Evolutionary conservation across 805 yeast genomes (phyloP), one percentile per base, ranked within the genome.

Genomic region (Yarrowia osloensis): DNA sequence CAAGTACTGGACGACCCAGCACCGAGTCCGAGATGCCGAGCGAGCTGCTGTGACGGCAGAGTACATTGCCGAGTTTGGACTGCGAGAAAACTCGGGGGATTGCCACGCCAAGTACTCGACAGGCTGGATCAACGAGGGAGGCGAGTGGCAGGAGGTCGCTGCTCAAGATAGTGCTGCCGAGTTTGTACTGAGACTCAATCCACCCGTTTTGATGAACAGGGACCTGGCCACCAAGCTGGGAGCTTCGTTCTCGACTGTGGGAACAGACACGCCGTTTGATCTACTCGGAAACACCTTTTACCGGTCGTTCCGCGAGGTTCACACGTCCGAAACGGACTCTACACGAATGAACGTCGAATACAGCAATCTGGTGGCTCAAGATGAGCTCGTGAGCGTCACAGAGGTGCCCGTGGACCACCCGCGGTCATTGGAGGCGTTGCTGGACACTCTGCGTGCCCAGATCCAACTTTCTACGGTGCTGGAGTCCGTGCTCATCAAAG

Each of bases 161-260:
- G 70, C 70, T 26, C 59, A 63, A 1, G 65, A 54, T 11, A 19
- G 73, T 4, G 65, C 73, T 0, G 76, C 79, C 0, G 76, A 76
- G 65, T 72, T 76, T 24, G 76, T 73, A 0, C 68, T 78, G 12
- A 55, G 69, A 19, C 74, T 78, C 7, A 75, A 71, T 39, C 81
- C 81, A 9, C 79, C 81, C 0, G 75, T 78, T 1, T 22, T 69
- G 4, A 47, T 76, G 15, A 71, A 75, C 40, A 67, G 54, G 3
- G 47, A 57, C 4, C n/a, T 67, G 31, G 73, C 73, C 7, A 46
- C 28, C 5, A 39, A 54, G 39, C 29, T 70, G 5, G 65, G 65
- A 17, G 72, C 72, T 4, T 40, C 40, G 6, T 39, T 21, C 22
- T 13, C 37, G 9, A 49, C 19, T 13, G 63, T 57, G 28, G 63